These are phyloP conservation scores for Limtongia smithiae DNA, from an alignment of 805 yeast genomes.

Conservation along the genomic window DNA sequence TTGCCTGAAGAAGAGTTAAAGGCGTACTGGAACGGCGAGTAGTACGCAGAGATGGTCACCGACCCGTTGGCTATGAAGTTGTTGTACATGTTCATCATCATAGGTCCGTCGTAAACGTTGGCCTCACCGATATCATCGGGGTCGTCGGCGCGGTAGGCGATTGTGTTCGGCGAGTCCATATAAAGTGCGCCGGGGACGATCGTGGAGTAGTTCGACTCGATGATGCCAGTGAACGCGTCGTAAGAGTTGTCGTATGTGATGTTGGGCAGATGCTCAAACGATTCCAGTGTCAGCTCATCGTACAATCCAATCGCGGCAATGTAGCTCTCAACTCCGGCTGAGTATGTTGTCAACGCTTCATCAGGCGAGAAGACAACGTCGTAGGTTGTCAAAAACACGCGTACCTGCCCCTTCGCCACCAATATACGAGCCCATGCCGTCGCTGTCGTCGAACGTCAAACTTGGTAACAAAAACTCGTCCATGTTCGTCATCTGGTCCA, in stretches of 20 bases:
- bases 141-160: constrained; percentile 33
- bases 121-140: constrained; percentile 22
- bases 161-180: constrained; percentile 25
- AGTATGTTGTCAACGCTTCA: too few species aligned
- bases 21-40: constrained; percentile 36
- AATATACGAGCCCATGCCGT: neutral
- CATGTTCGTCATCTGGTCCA: constrained; percentile 34
- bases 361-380: too few species aligned
- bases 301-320: too few species aligned
- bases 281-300: too few species aligned
- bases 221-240: constrained; percentile 22
- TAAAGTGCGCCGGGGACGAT: constrained; percentile 37
- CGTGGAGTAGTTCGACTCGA: constrained; percentile 28
- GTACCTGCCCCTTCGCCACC: neutral
- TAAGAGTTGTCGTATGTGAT: constrained; percentile 19
- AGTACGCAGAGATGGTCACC: constrained; percentile 31
- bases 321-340: too few species aligned
- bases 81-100: constrained; percentile 34
- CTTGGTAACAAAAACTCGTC: constrained; percentile 29
- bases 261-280: too few species aligned
- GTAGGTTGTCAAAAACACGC: neutral
- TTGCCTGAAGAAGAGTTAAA: constrained; percentile 36
- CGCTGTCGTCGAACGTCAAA: constrained; percentile 16
- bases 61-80: constrained; percentile 35
- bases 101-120: constrained; percentile 27